phyloP scores from a whole-genome alignment of 768 basidiomycete genomes.

The Podaxis rugospora region DNA sequence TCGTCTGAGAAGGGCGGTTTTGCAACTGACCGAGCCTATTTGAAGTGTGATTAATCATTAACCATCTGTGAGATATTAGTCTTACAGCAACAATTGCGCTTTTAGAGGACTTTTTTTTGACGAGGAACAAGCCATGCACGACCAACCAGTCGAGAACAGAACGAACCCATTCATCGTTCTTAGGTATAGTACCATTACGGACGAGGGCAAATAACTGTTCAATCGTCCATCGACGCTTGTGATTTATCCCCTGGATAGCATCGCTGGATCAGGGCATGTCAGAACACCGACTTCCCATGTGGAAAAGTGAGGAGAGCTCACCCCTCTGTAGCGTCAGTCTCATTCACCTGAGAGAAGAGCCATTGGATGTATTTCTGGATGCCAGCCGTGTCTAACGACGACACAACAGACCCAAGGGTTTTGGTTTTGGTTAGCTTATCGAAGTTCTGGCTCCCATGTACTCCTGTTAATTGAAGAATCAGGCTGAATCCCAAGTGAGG shows the following conservation, averaged over 20 bases:
- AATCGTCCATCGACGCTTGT: constrained; percentile 74
- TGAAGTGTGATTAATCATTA: neutral
- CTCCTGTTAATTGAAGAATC: constrained; percentile 79
- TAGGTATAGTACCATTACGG: constrained; percentile 75
- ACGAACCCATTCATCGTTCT: constrained; percentile 74
- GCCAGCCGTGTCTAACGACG: constrained; percentile 66
- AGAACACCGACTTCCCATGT: neutral
- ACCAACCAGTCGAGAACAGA: constrained; percentile 76
- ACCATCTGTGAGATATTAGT: constrained; percentile 8
- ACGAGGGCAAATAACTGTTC: constrained; percentile 81
- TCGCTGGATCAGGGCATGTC: constrained; percentile 32
- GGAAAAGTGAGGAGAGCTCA: constrained; percentile 23
- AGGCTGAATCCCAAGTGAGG: constrained; percentile 81
- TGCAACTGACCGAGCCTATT: constrained; percentile 58
- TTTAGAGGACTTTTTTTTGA: constrained; percentile 71
- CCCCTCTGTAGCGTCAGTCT: constrained; percentile 31
- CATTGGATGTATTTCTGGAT: constrained; percentile 75
- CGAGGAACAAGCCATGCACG: constrained; percentile 75
- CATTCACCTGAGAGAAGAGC: constrained; percentile 60
- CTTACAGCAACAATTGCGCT: constrained; percentile 56
- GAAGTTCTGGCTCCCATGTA: constrained; percentile 82
- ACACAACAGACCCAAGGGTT: constrained; percentile 81
- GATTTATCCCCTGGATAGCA: constrained; percentile 42
- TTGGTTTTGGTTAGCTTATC: constrained; percentile 91
- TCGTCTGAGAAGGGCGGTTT: constrained; percentile 71